Conservation (phyloP, 495 filamentous ascomycete genomes). For the Aspergillus campestris region DNA sequence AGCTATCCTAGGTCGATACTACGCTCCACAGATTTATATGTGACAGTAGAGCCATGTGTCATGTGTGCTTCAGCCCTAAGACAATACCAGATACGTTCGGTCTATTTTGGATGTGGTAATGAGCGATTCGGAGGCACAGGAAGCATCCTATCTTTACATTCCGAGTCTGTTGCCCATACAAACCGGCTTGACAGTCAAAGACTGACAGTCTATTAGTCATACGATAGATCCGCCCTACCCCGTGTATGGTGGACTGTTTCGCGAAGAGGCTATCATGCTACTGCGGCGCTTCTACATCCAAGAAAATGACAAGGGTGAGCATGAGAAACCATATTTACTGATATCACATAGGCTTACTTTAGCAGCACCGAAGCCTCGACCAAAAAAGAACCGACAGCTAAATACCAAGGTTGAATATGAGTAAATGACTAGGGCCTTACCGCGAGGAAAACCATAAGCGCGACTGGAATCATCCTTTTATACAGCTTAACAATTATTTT, state of each 20-base stretch:
- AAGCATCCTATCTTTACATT: constrained; percentile 78
- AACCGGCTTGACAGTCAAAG: background rate
- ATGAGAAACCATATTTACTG: background rate
- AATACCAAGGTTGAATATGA: constrained; percentile 32
- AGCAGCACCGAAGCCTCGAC: constrained; percentile 53
- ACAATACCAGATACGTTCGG: constrained; percentile 70
- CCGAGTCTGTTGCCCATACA: constrained; percentile 43
- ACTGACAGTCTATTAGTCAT: constrained; percentile 25
- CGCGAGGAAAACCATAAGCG: too few relatives aligned
- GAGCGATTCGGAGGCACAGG: constrained; percentile 95
- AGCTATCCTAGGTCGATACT: constrained; percentile 52
- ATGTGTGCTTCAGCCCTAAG: constrained; percentile 95
- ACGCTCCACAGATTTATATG: constrained; percentile 71
- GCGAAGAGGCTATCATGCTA: constrained; percentile 83
- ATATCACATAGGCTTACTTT: constrained; percentile 4
- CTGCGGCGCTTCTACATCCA: constrained; percentile 92
- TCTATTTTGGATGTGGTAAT: constrained; percentile 92
- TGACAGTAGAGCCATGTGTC: constrained; percentile 94
- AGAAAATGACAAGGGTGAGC: constrained; percentile 77
- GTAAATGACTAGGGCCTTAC: background rate
- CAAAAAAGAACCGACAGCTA: constrained; percentile 44
- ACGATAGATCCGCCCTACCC: constrained; percentile 64
- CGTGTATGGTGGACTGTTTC: constrained; percentile 72
- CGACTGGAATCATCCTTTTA: too few relatives aligned
- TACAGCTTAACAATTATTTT: too few relatives aligned